Percentiles rank a stretch among this genome's conserved stretches.
phyloP scores from a whole-genome alignment of 176 grass and related monocot genomes.

The Canna indica region DNA sequence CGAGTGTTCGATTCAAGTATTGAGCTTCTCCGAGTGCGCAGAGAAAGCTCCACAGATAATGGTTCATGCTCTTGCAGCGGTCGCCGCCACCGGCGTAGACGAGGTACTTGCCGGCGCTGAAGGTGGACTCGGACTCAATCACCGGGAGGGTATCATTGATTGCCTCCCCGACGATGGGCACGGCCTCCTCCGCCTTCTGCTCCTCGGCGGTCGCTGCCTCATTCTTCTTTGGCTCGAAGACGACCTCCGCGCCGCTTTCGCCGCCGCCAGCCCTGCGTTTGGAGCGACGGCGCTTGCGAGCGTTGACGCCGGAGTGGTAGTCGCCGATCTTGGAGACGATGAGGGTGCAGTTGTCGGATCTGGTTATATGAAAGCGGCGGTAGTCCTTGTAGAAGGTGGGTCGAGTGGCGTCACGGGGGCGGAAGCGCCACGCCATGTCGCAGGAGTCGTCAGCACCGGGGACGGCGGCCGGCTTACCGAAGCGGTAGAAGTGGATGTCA shows the following conservation, averaged over 20 bases:
- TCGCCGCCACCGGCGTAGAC: constrained; percentile 14
- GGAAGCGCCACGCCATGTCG: constrained; percentile 94
- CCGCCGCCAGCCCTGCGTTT: background rate
- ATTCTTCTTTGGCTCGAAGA: constrained; percentile 17
- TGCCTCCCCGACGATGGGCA: constrained; percentile 16
- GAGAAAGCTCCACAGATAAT: constrained; percentile 21
- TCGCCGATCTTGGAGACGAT: constrained; percentile 6
- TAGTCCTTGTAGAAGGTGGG: constrained; percentile 63
- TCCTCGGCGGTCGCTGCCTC: background rate
- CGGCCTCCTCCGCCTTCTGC: background rate
- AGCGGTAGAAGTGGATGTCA: constrained; percentile 80
- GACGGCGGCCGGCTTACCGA: constrained; percentile 59
- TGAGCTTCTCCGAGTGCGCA: constrained; percentile 17
- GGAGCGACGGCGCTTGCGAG: constrained; percentile 5
- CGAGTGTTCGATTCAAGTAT: constrained; percentile 15
- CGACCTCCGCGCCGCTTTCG: background rate
- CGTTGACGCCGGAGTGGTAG: constrained; percentile 16
- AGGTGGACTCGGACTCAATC: constrained; percentile 9
- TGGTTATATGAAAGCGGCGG: constrained; percentile 12
- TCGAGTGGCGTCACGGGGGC: constrained; percentile 50
- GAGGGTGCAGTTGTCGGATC: constrained; percentile 6
- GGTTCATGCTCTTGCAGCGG: constrained; percentile 22
- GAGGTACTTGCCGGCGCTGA: constrained; percentile 13
- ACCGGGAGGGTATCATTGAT: constrained; percentile 16
- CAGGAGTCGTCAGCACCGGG: constrained; percentile 42